Evolutionary conservation across 1,284 basidiomycete genomes (phyloP), one percentile per base, ranked within the genome.

Genomic region (Apiotrichum gracile): DNA sequence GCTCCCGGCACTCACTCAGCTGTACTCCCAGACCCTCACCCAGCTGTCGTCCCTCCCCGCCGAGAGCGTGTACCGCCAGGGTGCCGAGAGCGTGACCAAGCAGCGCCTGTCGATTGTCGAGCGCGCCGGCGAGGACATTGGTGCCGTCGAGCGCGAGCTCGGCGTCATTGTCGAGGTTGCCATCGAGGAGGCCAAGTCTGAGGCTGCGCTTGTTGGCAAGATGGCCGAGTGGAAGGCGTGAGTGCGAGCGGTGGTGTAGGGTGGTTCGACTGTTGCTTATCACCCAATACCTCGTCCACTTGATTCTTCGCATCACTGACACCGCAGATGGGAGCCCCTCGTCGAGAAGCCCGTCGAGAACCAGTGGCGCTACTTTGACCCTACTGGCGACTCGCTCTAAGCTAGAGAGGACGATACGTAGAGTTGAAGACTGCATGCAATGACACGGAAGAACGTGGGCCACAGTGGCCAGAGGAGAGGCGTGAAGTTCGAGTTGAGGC

Each of bases 141-240:
- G 76, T 37, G 75, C 78, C 14, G 86, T 81, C 16, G 92, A 96
- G 78, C 82, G 79, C 65, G 80, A 84, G 71, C 70, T 80, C 42
- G 66, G 68, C 10, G 70, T 73, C 3, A 69, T 77, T 55, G 65
- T 70, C 21, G 70, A 77, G 63, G 51, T 64, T 37, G 58, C 67
- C n/a, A 47, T 98, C 59, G 80, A 85, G 64, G 84, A 91, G 76
- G 93, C 92, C 4, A 75, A 85, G 63, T 86, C 88, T 62, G 94
- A 98, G 77, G 78, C 89, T 55, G 79, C 76, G 47, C 78, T 97
- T 41, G 87, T 82, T 2, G 79, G 79, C 35, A 89, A 90, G 78
- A 91, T 97, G 87, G 70, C 86, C 24, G 88, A 94, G 70, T 97
- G 91, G 90, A 96, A 97, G 79, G 83, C 88, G 93, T 98, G 75